Evolutionary conservation across 345 rosid genomes (phyloP), one percentile per base, ranked within the genome.

Genomic region (Aegle marmelos): DNA sequence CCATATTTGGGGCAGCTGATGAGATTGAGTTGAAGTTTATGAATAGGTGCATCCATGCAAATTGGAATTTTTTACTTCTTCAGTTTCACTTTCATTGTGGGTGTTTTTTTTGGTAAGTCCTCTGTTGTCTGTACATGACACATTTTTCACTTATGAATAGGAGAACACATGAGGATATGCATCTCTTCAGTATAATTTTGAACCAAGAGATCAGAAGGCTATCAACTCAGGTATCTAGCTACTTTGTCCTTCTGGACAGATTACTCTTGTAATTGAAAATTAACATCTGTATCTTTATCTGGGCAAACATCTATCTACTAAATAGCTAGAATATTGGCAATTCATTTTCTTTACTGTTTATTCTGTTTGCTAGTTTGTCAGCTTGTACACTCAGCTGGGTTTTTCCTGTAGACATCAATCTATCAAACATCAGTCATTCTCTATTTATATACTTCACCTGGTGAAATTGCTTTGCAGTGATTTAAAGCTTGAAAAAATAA

Each of bases 11-110:
- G 24, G 92, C 85, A 68, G 94, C 94, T 1, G 92, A 91, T 77
- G 92, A 88, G 80, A 79, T 88, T 39, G 94, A 91, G 77, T 78
- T 91, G 85, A 91, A 83, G 89, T 91, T 91, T 80, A 88, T 89
- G 94, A 83, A 91, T 84, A 87, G 89, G 94, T 91, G 68, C 73
- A 75, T 69, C 36, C 33, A 22, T 64, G 58, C 66, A 62, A 24
- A 54, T 79, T 77, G 11, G 34, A 72, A 39, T 24, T 25, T 73
- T 27, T 73, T 30, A 2, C 71, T n/a, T 71, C 16, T 73, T 61
- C 41, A 70, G 25, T 41, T 54, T 39, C 21, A n/a, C 30, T 53
- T 54, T 74, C 50, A 7, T 74, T 25, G n/a, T 11, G 14, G 25
- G 62, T 56, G 13, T 54, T 25, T 59, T 59, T 53, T 11, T 39